Percentiles rank a stretch among this genome's conserved stretches.
Evolutionary conservation across 106 monocot genomes (phyloP).

Genomic region (Cymbidium sinense): DNA sequence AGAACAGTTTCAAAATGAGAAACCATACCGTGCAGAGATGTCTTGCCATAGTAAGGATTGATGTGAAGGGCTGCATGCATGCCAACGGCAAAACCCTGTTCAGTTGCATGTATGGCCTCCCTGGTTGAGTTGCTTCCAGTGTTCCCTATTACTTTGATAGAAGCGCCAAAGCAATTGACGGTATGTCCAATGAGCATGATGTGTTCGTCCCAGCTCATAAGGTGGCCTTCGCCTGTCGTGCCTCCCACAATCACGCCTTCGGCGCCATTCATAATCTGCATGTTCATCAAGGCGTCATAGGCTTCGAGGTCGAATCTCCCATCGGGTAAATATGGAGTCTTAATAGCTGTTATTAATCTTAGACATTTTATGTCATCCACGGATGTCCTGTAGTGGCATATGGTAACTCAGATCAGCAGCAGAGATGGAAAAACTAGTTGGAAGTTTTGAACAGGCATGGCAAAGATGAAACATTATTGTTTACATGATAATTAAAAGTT

Average conservation of each 20-base stretch:
- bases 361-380: constrained; percentile 69
- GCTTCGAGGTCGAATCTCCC: constrained; percentile 93
- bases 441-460: neutral
- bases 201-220: constrained; percentile 99
- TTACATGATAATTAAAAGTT: too few species aligned
- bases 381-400: constrained; percentile 45
- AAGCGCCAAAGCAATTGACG: constrained; percentile 83
- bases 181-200: constrained; percentile 94
- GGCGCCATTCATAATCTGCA: constrained; percentile 66
- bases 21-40: constrained; percentile 63
- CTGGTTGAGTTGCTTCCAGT: constrained; percentile 92
- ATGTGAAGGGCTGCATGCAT: constrained; percentile 94
- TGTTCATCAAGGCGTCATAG: constrained; percentile 63
- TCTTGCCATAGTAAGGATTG: constrained; percentile 95
- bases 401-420: neutral
- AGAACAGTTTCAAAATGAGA: constrained; percentile 71
- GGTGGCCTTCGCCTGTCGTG: constrained; percentile 92
- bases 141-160: constrained; percentile 85
- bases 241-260: constrained; percentile 95
- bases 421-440: neutral
- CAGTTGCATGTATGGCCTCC: constrained; percentile 83
- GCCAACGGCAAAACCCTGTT: constrained; percentile 92
- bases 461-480: neutral
- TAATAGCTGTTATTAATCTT: constrained; percentile 80
- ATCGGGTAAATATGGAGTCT: constrained; percentile 91